phyloP scores from a whole-genome alignment of 164 flowering plant species.

The Sextonia rubra region DNA sequence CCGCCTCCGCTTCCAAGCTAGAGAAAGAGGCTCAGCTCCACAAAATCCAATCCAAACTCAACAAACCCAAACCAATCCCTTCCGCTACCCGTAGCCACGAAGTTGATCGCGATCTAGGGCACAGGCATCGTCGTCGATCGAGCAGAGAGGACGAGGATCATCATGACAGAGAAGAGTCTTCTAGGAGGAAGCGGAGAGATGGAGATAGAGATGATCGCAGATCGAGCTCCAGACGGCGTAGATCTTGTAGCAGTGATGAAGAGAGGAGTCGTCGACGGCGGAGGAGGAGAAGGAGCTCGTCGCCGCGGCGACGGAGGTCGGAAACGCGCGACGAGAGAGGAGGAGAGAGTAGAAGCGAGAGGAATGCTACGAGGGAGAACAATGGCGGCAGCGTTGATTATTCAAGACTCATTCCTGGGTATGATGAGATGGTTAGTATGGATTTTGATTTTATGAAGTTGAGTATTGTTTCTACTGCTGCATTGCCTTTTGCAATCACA shows the following conservation, averaged over 20 bases:
- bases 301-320: conserved; percentile 24
- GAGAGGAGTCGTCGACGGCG: conserved; percentile 10
- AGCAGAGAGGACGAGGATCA: conserved; percentile 7
- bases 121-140: not conserved
- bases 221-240: conserved; percentile 18
- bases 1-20: conserved; percentile 32
- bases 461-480: too few species aligned
- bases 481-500: too few species aligned
- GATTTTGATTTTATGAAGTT: not conserved
- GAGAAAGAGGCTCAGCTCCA: conserved; percentile 52
- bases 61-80: conserved; percentile 22
- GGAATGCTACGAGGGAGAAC: conserved; percentile 6
- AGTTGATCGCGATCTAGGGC: not conserved
- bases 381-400: conserved; percentile 41
- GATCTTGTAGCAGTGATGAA: conserved; percentile 19
- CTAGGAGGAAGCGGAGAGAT: conserved; percentile 14
- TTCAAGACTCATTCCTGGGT: conserved; percentile 60
- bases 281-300: conserved; percentile 26
- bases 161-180: not conserved
- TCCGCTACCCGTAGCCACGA: too few species aligned
- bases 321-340: conserved; percentile 25
- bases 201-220: conserved; percentile 9
- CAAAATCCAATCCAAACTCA: conserved; percentile 67
- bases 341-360: conserved; percentile 14
- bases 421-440: conserved; percentile 59